phyloP scores from a whole-genome alignment of 2,329 filamentous ascomycete species.

The Diaporthe nobilis region DNA sequence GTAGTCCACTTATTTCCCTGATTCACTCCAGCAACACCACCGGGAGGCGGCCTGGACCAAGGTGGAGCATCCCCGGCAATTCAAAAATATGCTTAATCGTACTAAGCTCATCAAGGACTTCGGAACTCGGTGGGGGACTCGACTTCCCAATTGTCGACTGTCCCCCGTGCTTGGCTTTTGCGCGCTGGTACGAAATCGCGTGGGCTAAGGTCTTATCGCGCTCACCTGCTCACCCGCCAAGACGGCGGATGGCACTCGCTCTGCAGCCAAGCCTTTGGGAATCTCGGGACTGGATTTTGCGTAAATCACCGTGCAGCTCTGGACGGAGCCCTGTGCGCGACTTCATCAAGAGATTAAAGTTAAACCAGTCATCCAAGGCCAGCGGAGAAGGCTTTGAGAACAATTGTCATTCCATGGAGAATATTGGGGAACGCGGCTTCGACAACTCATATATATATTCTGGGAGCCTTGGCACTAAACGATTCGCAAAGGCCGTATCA shows the following conservation, averaged over 20 bases:
- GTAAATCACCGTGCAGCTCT: conserved; percentile 20
- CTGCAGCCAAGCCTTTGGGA: conserved; percentile 23
- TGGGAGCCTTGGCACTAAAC: background rate
- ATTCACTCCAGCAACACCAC: background rate
- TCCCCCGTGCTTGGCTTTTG: conserved; percentile 23
- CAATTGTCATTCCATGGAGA: background rate
- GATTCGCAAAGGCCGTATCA: background rate
- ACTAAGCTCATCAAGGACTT: conserved; percentile 27
- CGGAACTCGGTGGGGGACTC: background rate
- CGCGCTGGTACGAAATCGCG: background rate
- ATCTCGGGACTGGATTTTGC: conserved; percentile 28
- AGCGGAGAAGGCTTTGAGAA: background rate
- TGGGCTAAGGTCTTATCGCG: conserved; percentile 8
- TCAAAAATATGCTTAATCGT: conserved; percentile 21
- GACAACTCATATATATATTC: background rate
- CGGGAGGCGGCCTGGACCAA: background rate
- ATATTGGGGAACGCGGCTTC: background rate
- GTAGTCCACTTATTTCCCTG: conserved; percentile 1
- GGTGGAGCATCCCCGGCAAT: conserved; percentile 8
- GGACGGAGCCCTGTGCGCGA: background rate
- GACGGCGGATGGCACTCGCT: conserved; percentile 28
- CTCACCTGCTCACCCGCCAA: conserved; percentile 20
- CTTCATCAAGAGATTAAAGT: background rate
- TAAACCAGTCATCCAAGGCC: background rate
- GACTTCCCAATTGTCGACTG: conserved; percentile 24